phyloP scores from a whole-genome alignment of 768 basidiomycete genomes.

The Tubosaeta sp. region DNA sequence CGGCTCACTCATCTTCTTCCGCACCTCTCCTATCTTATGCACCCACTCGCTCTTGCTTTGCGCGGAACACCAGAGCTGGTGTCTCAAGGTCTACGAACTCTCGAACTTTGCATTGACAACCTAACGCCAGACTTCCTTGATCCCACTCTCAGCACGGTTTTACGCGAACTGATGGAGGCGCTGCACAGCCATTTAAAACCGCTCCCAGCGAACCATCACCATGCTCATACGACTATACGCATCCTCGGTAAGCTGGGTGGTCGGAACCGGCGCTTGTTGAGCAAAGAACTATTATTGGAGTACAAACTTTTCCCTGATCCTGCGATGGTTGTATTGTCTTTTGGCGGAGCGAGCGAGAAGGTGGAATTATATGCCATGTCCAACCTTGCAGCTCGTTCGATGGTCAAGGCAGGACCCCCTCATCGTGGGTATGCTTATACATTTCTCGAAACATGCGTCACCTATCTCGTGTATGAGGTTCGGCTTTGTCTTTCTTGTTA shows the following conservation, averaged over 20 bases:
- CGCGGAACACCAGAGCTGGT: slow-evolving; percentile 86
- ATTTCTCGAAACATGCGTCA: slow-evolving; percentile 66
- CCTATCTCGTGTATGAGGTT: slow-evolving; percentile 77
- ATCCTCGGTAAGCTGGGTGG: slow-evolving; percentile 97
- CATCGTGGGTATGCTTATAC: slow-evolving; percentile 55
- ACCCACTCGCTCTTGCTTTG: slow-evolving; percentile 88
- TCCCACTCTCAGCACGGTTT: slow-evolving; percentile 88
- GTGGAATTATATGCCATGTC: slow-evolving; percentile 67
- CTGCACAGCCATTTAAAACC: slow-evolving; percentile 90
- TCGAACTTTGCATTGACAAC: slow-evolving; percentile 99
- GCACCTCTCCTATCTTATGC: slow-evolving; percentile 93
- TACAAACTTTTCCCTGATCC: slow-evolving; percentile 69
- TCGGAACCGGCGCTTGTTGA: slow-evolving; percentile 81
- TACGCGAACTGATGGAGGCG: slow-evolving; percentile 92
- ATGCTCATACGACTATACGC: slow-evolving; percentile 91
- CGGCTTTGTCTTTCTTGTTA: background rate
- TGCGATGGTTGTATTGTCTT: slow-evolving; percentile 68
- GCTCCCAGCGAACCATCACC: slow-evolving; percentile 80
- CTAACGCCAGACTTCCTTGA: slow-evolving; percentile 97
- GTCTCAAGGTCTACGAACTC: slow-evolving; percentile 90
- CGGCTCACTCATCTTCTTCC: slow-evolving; percentile 94
- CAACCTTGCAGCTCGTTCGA: slow-evolving; percentile 56
- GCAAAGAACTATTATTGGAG: slow-evolving; percentile 71
- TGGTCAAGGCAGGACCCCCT: slow-evolving; percentile 45
- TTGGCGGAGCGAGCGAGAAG: slow-evolving; percentile 59